These are phyloP conservation scores for Musa troglodytarum DNA, from an alignment of 176 grass and related monocot genomes.

Conservation along the genomic window DNA sequence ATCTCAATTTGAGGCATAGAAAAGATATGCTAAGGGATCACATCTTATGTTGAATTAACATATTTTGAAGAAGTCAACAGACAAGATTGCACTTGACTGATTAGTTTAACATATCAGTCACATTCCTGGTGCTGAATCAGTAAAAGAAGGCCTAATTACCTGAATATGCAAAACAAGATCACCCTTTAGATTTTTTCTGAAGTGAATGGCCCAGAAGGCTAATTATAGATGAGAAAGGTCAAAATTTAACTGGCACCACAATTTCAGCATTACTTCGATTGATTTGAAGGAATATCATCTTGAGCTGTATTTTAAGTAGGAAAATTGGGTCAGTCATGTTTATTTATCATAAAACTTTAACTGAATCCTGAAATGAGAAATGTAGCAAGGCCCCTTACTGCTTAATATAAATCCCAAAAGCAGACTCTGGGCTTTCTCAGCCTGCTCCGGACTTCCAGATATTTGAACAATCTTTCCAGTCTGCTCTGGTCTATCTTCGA, in stretches of 20 bases:
- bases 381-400: conserved; percentile 35
- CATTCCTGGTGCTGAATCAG: not conserved
- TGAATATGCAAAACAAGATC: not conserved
- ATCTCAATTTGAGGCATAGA: too few species aligned
- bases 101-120: not conserved
- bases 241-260: not conserved
- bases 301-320: conserved; percentile 2
- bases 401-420: conserved; percentile 95
- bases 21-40: not conserved
- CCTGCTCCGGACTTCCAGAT: conserved; percentile 91
- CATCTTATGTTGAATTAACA: not conserved
- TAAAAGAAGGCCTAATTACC: not conserved
- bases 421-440: conserved; percentile 77
- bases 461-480: conserved; percentile 69
- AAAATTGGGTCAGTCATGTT: not conserved
- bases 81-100: not conserved
- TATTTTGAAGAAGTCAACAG: not conserved
- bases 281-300: conserved; percentile 13
- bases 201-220: not conserved
- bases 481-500: conserved; percentile 51
- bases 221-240: not conserved
- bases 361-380: not conserved
- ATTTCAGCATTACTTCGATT: conserved; percentile 1
- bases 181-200: not conserved
- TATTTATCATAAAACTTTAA: not conserved